Evolutionary conservation across 192 early-diverging fungal genomes (phyloP), one percentile per base, ranked within the genome.

Genomic region (Piromyces sp.): DNA sequence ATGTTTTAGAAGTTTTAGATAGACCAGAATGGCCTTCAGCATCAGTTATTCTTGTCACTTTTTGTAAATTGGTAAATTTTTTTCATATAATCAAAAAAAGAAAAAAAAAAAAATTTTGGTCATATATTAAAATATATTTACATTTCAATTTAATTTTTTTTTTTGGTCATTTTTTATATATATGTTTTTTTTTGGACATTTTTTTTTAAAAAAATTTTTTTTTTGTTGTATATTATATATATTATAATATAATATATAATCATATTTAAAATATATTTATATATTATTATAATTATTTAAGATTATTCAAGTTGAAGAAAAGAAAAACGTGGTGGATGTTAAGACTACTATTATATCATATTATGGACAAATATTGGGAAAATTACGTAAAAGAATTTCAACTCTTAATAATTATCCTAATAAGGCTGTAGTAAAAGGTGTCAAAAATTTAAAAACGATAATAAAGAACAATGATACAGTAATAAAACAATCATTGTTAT

Each of bases 11-110:
- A 6, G 89, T 95, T 2, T 85, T 96, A 40, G 90, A 92, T 28
- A 92, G 93, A 22, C 95, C 96, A 5, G 95, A 96, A 51, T 98
- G 96, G 96, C 96, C 96, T 1, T 92, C 88, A 12, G 94, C 96
- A 0, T 94, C 95, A 80, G 82, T 94, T 19, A 88, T 93, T 78
- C 81, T 94, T 9, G 84, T 89, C 30, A 83, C 93, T 15, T 92
- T 93, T 68, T 92, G 90, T 40, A 89, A 89, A 38, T 87, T 96
- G 86, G 90, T 94, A 85, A 82, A 84, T 38, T 6, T 9, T 33
- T 33, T n/a, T n/a, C n/a, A n/a, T n/a, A n/a, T n/a, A n/a, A n/a
- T n/a, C n/a, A n/a, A n/a, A n/a, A n/a, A n/a, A n/a, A n/a, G n/a
- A n/a, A n/a, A n/a, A n/a, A n/a, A n/a, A n/a, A n/a, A n/a, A n/a